These are phyloP conservation scores for Wallacemonas sp. DNA, from an alignment of 208 protist species.

Conservation along the genomic window DNA sequence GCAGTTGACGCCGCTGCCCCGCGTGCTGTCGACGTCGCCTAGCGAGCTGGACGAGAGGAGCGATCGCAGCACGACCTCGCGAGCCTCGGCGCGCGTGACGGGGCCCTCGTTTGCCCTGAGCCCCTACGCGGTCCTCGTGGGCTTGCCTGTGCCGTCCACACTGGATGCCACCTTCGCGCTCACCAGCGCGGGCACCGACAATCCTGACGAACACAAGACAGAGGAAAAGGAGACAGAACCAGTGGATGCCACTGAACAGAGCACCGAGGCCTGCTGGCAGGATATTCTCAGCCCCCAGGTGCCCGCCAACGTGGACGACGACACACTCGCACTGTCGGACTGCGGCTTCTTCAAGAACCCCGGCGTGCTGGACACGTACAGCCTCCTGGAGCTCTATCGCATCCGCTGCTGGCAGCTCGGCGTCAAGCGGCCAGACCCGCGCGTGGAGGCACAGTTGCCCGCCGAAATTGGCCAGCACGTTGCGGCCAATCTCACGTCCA, in stretches of 20 bases:
- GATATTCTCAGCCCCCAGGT: not conserved
- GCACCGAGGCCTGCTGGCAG: too few relatives aligned
- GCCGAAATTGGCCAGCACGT: not conserved
- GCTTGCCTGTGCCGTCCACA: not conserved
- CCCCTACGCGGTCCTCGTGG: not conserved
- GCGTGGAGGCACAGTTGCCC: conserved; percentile 19
- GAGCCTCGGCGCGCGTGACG: too few relatives aligned
- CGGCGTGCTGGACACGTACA: not conserved
- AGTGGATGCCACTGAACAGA: too few relatives aligned
- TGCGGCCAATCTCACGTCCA: not conserved
- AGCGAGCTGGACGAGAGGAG: too few relatives aligned
- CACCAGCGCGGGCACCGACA: not conserved
- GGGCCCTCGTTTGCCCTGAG: too few relatives aligned
- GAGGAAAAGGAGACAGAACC: too few relatives aligned
- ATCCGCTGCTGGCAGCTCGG: conserved; percentile 17
- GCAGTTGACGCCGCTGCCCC: not conserved
- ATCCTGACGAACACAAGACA: too few relatives aligned
- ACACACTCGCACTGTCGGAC: not conserved
- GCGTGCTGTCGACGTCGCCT: too few relatives aligned
- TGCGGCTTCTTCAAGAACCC: not conserved
- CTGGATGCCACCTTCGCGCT: not conserved
- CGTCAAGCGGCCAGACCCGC: conserved; percentile 15
- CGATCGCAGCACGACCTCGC: too few relatives aligned
- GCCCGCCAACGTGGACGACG: not conserved
- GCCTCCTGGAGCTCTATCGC: conserved; percentile 13